Base-by-base conservation (phyloP, 176 grass and related monocot genomes). In the Poa annua region DNA sequence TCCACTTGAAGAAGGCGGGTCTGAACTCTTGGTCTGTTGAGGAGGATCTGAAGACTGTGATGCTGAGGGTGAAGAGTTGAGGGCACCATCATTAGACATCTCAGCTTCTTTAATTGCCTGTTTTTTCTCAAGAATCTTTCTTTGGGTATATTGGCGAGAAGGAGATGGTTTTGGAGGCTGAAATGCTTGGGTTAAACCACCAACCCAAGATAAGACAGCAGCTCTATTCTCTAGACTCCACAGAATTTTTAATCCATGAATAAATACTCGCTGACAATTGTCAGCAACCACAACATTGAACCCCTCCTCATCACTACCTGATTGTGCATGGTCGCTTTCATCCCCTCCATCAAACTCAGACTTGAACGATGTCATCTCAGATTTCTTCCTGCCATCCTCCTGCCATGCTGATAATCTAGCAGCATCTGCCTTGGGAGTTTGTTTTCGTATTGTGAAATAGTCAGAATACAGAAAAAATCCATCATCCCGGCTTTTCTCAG, bases 371-470 rank as follows among this genome's bases (percentile, higher is more conserved):
- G 82, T 70, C 74, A 80, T 81, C 83, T 91, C 90, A 64, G 59
- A 42, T 85, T 93, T 89, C 83, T 90, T 98, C 85, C 88, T 96
- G 42, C 85, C 86, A 47, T 88, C 87, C 82, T 90, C 96, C 82
- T 95, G 92, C 96, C 96, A 98, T 36, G 76, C 83, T 80, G 90
- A 86, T 71, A 98, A 88, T 81, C 92, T 95, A 66, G 85, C 75
- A 53, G 92, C 79, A 82, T 98, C 96, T 13, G 92, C 96, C 73
- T 98, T 98, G 21, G 96, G 87, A 88, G 90, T 84, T 93, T 98
- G 96, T 80, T 88, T 94, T 76, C 96, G 90, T 85, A 95, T 91
- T 41, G 96, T 95, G 75, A 98, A 94, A 91, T 98, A 98, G 80
- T 94, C 92, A 66, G 96, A 90, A 69, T 85, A 86, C 59, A 98